Evolutionary conservation across 371 early-diverging fungal genomes (phyloP).

Genomic region (Parasitella parasitica): DNA sequence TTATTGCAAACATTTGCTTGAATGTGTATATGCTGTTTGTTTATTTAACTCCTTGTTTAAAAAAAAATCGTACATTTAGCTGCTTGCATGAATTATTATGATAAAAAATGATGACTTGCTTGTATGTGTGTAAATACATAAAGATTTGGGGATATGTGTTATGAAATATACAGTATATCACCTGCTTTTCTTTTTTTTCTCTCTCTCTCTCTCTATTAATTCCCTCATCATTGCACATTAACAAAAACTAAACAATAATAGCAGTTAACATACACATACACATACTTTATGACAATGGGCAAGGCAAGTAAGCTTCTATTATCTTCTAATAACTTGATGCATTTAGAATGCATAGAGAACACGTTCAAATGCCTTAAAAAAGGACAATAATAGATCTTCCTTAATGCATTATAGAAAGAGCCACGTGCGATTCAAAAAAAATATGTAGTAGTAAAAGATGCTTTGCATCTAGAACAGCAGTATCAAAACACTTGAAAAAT

Average conservation of each 20-base stretch:
- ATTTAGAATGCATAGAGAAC: background rate
- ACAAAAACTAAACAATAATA: background rate
- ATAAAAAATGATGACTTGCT: background rate
- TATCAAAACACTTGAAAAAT: background rate
- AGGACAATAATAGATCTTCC: background rate
- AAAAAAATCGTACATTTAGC: background rate
- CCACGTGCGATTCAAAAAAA: slow-evolving; percentile 3
- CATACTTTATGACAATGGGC: background rate
- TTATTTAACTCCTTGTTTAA: background rate
- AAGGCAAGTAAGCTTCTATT: background rate
- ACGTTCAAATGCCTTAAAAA: background rate
- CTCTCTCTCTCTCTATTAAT: too few relatives aligned
- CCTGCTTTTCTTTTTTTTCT: background rate
- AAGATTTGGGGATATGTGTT: background rate
- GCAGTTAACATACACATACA: background rate
- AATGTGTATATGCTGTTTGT: background rate
- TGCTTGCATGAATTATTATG: background rate
- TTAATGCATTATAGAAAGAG: background rate
- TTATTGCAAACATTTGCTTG: background rate
- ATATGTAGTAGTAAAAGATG: slow-evolving; percentile 4
- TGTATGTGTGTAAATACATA: background rate
- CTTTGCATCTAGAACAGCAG: slow-evolving; percentile 8
- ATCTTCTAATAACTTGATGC: background rate
- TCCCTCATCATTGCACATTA: background rate
- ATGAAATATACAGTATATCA: background rate